Evolutionary conservation across 2,329 filamentous ascomycete genomes (phyloP).

Genomic region (Penicillium hordei): DNA sequence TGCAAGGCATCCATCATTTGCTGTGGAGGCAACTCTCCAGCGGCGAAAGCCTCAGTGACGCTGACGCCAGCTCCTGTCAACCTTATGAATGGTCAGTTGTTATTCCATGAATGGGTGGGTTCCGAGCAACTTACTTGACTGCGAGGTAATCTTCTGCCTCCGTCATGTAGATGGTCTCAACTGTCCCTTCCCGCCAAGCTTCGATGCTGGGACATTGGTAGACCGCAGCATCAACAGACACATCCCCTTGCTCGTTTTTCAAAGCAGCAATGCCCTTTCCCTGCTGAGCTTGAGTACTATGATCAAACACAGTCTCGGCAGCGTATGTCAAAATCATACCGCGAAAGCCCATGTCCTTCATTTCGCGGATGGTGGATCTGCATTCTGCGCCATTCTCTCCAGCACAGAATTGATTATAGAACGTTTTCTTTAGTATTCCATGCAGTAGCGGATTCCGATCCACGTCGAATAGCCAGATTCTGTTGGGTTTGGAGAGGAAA

Average conservation of each 20-base stretch:
- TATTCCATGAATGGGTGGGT: neutral
- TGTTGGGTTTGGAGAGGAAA: conserved; percentile 61
- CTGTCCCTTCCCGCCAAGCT: conserved; percentile 71
- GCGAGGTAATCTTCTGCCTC: conserved; percentile 61
- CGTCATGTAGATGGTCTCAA: conserved; percentile 63
- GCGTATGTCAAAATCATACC: conserved; percentile 85
- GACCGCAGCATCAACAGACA: neutral
- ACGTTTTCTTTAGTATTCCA: conserved; percentile 60
- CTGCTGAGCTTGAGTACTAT: conserved; percentile 26
- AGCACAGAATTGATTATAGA: conserved; percentile 89
- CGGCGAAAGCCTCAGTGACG: conserved; percentile 66
- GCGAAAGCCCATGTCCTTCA: conserved; percentile 74
- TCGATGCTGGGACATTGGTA: conserved; percentile 31
- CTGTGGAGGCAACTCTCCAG: conserved; percentile 62
- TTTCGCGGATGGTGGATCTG: conserved; percentile 58
- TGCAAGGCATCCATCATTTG: conserved; percentile 69
- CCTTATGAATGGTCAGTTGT: conserved; percentile 15
- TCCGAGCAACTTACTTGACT: conserved; percentile 50
- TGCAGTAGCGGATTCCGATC: conserved; percentile 73
- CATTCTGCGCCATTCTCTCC: conserved; percentile 73
- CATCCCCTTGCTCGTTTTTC: conserved; percentile 12
- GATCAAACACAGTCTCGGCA: conserved; percentile 69
- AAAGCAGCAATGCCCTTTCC: conserved; percentile 21
- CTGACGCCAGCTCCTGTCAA: conserved; percentile 77
- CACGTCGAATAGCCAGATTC: conserved; percentile 59